phyloP scores from a whole-genome alignment of 345 rosid species.

The Citrus trifoliata region DNA sequence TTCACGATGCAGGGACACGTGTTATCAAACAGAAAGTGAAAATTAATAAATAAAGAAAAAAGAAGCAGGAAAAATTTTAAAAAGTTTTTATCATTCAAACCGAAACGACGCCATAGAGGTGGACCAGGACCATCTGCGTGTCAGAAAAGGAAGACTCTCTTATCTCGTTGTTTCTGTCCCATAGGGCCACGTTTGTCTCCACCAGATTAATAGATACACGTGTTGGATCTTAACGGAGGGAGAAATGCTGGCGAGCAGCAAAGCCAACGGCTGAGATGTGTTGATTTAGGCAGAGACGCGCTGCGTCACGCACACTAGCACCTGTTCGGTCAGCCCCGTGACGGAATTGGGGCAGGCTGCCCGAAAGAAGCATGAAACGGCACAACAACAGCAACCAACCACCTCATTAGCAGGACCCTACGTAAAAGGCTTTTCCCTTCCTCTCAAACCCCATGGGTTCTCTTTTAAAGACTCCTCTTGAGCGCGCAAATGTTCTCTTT shows the following conservation, averaged over 20 bases:
- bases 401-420: not conserved
- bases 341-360: constrained; percentile 37
- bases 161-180: constrained; percentile 15
- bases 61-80: not conserved
- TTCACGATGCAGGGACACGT: constrained; percentile 24
- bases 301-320: constrained; percentile 29
- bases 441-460: no score
- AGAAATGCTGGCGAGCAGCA: not conserved
- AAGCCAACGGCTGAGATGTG: constrained; percentile 45
- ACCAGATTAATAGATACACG: constrained; percentile 27
- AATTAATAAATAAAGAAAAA: not conserved
- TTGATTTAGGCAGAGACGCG: constrained; percentile 13
- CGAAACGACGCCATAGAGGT: not conserved
- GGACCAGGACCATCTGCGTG: constrained; percentile 43
- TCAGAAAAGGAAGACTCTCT: constrained; percentile 37
- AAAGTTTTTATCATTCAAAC: not conserved
- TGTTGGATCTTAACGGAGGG: constrained; percentile 17
- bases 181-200: constrained; percentile 42
- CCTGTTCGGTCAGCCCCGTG: constrained; percentile 23
- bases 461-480: not conserved
- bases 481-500: not conserved
- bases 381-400: not conserved
- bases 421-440: not conserved
- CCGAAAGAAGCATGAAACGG: constrained; percentile 11
- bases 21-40: not conserved